Base-by-base conservation (phyloP, 2,329 filamentous ascomycete species). In the Metarhizium rileyi region DNA sequence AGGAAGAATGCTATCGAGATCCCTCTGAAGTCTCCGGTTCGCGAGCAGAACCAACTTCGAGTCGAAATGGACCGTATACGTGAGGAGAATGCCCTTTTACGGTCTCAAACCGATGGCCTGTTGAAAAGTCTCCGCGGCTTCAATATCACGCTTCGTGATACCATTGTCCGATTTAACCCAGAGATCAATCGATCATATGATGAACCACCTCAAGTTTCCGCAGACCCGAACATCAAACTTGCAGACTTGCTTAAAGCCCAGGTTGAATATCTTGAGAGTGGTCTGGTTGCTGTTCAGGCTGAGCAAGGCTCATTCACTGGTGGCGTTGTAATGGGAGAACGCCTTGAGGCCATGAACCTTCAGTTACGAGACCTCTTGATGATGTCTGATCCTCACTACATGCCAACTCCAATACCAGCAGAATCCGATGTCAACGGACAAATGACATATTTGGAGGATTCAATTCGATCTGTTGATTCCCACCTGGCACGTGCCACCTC, bases 221-320 rank as follows among this genome's bases (percentile, higher is more conserved):
- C 53, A 27, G 49, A 50, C 22, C 57, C 56, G 52, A 59, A 58
- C 36, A 63, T 52, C 56, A 70, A 74, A 47, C 65, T 75, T 14
- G 72, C 71, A 7, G 70, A 73, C 18, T 66, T 73, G 50, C 63
- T 84, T 22, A 64, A 65, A 26, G 70, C 61, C 36, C 84, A 90
- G 59, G 66, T 93, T 20, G 79, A 84, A 38, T 90, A 89, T 58
- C 71, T 94, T 3, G 81, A 86, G 51, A 77, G 78, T 57, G 80
- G 80, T 1, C 67, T 93, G 28, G 69, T 73, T 27, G 74, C 75
- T 8, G 76, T 90, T 10, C 72, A 74, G 35, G 72, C 77, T 16
- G 80, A 81, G 56, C 77, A 83, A 58, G 69, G 73, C 46, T 68
- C 73, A 50, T 61, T 55, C 7, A 45, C 53, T 1, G 58, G 56